Base-by-base conservation (phyloP, 2,329 filamentous ascomycete genomes). In the Hypoxylon sp. region DNA sequence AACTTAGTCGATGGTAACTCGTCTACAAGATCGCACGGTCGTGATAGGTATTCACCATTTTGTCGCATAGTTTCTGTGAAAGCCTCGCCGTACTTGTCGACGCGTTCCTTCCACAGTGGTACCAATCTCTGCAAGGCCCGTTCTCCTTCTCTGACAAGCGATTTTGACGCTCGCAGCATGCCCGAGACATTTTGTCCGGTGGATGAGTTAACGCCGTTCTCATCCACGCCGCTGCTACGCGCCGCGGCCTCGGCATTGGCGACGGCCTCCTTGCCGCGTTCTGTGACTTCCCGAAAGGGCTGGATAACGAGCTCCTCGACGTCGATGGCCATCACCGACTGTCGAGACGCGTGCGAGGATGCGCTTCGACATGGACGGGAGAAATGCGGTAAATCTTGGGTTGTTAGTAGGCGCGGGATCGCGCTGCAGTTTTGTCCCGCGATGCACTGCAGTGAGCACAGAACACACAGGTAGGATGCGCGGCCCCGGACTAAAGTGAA, bases 281-380 rank as follows among this genome's bases (percentile, higher is more conserved):
- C 75, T 22, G 79, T 74, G 1, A 81, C 76, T 58, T 80, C 79
- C 44, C 70, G 70, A 51, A 81, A 79, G 15, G 79, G 79, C 20
- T 76, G 77, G 30, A 79, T 62, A 39, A 74, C 30, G 20, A 73
- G 69, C 41, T 71, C 69, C 60, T 73, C 71, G 56, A 66, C 70
- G n/a, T 71, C 69, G 43, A 71, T 65, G 41, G 67, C 68, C 72
- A 73, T 73, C 41, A 56, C 60, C 55, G 61, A 59, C 55, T 51
- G 52, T 65, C 62, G 51, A 62, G 58, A 60, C 44, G 58, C 56
- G 54, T n/a, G n/a, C 43, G 43, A 26, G 28, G 24, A 20, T 43
- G 58, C 48, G 32, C 47, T 62, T 62, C 56, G 59, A 52, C 65
- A 67, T 67, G 34, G 43, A 56, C 43, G 37, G 32, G 39, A 20